Evolutionary conservation across 306 rosid genomes (phyloP).

Genomic region (Echinosophora koreensis): DNA sequence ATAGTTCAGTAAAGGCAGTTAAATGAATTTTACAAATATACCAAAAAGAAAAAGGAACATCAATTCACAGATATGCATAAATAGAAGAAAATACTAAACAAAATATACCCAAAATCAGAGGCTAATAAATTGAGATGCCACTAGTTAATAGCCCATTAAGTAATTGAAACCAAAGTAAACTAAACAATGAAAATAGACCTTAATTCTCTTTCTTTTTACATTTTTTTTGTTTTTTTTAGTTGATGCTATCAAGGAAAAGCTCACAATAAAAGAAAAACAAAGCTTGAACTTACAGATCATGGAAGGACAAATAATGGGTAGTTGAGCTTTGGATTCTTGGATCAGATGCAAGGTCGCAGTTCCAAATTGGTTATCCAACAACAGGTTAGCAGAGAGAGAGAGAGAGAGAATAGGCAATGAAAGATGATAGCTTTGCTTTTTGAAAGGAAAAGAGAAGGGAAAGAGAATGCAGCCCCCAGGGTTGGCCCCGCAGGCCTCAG

Average conservation of each 20-base stretch:
- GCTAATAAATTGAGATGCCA: conserved; percentile 18
- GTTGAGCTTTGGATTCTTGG: conserved; percentile 57
- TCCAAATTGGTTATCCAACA: conserved; percentile 53
- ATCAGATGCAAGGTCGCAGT: conserved; percentile 56
- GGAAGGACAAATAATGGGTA: conserved; percentile 44
- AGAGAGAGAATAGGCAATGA: conserved; percentile 46
- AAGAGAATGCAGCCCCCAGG: conserved; percentile 49
- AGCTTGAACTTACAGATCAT: conserved; percentile 71
- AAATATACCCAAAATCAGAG: conserved; percentile 32
- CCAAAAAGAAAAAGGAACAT: conserved; percentile 14
- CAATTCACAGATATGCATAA: conserved; percentile 28
- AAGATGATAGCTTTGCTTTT: conserved; percentile 60
- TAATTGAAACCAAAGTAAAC: conserved; percentile 40
- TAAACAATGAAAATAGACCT: conserved; percentile 55
- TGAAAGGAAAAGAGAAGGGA: conserved; percentile 44
- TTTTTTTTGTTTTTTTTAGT: background rate
- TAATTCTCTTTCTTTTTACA: conserved; percentile 28
- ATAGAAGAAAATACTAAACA: conserved; percentile 25
- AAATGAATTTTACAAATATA: background rate
- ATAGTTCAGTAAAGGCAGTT: conserved; percentile 1
- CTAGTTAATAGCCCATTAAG: conserved; percentile 22
- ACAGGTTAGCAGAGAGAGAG: conserved; percentile 38
- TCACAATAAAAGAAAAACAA: conserved; percentile 44
- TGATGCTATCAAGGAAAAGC: conserved; percentile 39
- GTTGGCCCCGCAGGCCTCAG: conserved; percentile 29